Evolutionary conservation across 257 asterid species (phyloP).

Genomic region (Solanum acaule): DNA sequence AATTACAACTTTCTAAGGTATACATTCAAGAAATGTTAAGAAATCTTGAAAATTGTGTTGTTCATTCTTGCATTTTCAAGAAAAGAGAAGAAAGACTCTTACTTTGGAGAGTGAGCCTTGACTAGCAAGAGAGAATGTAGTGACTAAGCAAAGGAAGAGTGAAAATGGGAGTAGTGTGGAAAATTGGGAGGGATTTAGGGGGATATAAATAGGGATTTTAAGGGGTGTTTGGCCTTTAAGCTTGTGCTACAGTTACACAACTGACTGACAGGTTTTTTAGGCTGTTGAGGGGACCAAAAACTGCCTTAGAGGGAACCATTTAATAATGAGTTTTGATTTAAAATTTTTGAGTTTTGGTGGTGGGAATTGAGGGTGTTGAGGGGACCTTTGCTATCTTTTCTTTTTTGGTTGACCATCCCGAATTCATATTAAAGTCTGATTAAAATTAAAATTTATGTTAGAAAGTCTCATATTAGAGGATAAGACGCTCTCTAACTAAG

Average conservation of each 20-base stretch:
- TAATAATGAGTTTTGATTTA: neutral
- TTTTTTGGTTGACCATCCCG: too few species aligned
- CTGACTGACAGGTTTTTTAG: slow-evolving; percentile 11
- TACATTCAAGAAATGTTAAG: neutral
- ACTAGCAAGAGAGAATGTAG: neutral
- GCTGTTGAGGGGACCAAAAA: slow-evolving; percentile 8
- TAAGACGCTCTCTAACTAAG: too few species aligned
- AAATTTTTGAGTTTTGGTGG: neutral
- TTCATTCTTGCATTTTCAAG: neutral
- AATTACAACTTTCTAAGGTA: too few species aligned
- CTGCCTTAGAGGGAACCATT: neutral
- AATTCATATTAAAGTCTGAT: too few species aligned
- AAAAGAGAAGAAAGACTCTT: neutral
- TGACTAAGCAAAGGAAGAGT: neutral
- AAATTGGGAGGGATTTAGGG: neutral
- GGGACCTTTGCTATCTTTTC: neutral
- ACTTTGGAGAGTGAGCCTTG: neutral
- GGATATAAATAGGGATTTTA: slow-evolving; percentile 14
- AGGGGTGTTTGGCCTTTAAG: neutral
- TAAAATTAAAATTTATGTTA: too few species aligned
- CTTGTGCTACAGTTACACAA: neutral
- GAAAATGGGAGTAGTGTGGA: neutral
- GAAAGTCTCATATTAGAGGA: too few species aligned
- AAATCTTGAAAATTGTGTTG: neutral
- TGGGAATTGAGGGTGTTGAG: neutral